Evolutionary conservation across 768 basidiomycete species (phyloP).

Genomic region (Mycena metata): DNA sequence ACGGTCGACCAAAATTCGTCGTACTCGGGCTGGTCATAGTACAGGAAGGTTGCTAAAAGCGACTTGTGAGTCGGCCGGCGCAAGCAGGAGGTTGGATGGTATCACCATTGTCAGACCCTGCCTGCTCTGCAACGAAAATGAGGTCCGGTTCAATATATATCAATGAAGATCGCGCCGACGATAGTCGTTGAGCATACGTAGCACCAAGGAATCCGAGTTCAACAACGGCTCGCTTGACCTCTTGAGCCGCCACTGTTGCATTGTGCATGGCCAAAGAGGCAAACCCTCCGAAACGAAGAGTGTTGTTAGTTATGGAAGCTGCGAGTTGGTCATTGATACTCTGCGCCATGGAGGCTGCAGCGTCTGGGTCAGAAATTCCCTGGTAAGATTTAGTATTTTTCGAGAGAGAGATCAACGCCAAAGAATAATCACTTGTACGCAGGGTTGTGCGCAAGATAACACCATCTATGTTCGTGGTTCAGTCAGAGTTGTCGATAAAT

Average conservation of each 20-base stretch:
- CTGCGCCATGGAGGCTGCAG: slow-evolving; percentile 51
- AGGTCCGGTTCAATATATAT: neutral
- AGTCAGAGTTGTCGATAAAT: slow-evolving; percentile 52
- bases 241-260: slow-evolving; percentile 55
- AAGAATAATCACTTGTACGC: slow-evolving; percentile 46
- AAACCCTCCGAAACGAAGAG: slow-evolving; percentile 57
- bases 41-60: slow-evolving; percentile 50
- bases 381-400: neutral
- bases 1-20: slow-evolving; percentile 56
- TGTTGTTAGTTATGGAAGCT: slow-evolving; percentile 54
- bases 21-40: slow-evolving; percentile 55
- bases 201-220: slow-evolving; percentile 59
- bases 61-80: neutral
- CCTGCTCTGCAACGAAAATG: slow-evolving; percentile 46
- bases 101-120: slow-evolving; percentile 53
- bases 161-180: slow-evolving; percentile 23
- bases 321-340: slow-evolving; percentile 55
- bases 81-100: accelerated
- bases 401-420: neutral
- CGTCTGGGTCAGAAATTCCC: slow-evolving; percentile 51
- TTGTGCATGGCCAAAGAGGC: slow-evolving; percentile 61
- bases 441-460: slow-evolving; percentile 53
- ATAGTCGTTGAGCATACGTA: slow-evolving; percentile 59
- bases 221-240: slow-evolving; percentile 55
- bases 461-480: slow-evolving; percentile 48